Evolutionary conservation across 78 protist genomes (phyloP).

Genomic region (Anaeramoeba flamelloides): DNA sequence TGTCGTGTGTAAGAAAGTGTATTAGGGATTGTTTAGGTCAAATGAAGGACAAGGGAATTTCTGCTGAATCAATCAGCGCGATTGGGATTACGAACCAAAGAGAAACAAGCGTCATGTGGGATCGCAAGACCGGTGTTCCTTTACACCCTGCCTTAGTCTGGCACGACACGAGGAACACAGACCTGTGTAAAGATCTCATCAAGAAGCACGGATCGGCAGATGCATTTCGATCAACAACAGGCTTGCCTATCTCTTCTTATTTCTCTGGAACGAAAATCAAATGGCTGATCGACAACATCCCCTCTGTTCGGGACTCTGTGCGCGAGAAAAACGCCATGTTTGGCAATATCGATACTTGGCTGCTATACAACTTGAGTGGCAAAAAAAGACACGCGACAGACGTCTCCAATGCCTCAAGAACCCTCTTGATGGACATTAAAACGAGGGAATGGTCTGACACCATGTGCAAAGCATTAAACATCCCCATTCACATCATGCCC

Average conservation of each 20-base stretch:
- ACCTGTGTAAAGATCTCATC: slow-evolving; percentile 13
- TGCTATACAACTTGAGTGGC: slow-evolving; percentile 71
- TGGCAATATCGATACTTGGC: slow-evolving; percentile 92
- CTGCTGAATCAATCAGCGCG: slow-evolving; percentile 1
- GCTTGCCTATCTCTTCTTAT: slow-evolving; percentile 80
- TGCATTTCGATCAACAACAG: slow-evolving; percentile 28
- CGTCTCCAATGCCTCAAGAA: slow-evolving; percentile 88
- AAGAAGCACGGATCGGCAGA: neutral
- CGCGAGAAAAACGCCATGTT: slow-evolving; percentile 21
- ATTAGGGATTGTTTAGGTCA: neutral
- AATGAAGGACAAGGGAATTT: neutral
- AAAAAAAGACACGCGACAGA: slow-evolving; percentile 64
- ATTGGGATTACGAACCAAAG: slow-evolving; percentile 91
- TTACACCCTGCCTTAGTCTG: slow-evolving; percentile 68
- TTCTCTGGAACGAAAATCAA: slow-evolving; percentile 47
- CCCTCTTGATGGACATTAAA: slow-evolving; percentile 79
- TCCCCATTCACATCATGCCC: slow-evolving; percentile 15
- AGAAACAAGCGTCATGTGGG: slow-evolving; percentile 85
- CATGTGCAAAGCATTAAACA: slow-evolving; percentile 20
- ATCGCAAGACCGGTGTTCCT: slow-evolving; percentile 63
- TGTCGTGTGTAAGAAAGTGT: slow-evolving; percentile 12
- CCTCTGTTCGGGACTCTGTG: slow-evolving; percentile 10
- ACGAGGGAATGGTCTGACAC: slow-evolving; percentile 59
- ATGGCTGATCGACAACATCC: slow-evolving; percentile 74
- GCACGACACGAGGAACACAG: slow-evolving; percentile 40